Percentiles rank a stretch among this genome's conserved stretches.
phyloP scores from a whole-genome alignment of 345 rosid species.

The Capsella bursapastoris region DNA sequence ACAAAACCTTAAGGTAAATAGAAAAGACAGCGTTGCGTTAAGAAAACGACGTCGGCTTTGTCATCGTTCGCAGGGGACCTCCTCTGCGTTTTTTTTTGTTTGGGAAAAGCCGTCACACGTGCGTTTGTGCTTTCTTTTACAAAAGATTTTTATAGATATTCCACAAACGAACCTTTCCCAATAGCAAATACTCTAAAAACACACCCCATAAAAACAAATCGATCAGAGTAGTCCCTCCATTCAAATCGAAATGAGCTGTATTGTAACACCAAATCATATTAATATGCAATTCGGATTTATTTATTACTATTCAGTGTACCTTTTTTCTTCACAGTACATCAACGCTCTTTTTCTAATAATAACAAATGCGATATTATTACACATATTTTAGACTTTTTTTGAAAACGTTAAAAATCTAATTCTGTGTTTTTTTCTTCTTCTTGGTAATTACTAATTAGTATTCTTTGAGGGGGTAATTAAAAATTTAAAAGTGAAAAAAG shows the following conservation, averaged over 20 bases:
- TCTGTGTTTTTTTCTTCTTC: conserved; percentile 6
- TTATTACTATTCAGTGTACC: conserved; percentile 16
- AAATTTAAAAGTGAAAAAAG: conserved; percentile 3
- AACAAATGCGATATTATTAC: conserved; percentile 10
- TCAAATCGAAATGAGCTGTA: not conserved
- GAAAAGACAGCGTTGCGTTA: conserved; percentile 41
- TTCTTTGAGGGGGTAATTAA: not conserved
- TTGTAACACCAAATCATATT: conserved; percentile 6
- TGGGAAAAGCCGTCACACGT: conserved; percentile 42
- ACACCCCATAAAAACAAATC: not conserved
- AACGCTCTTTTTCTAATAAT: conserved; percentile 10
- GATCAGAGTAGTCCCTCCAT: conserved; percentile 5
- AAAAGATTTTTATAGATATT: conserved; percentile 29
- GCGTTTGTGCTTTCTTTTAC: conserved; percentile 45
- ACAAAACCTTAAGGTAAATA: not conserved
- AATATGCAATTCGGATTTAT: conserved; percentile 18
- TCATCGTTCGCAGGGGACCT: conserved; percentile 40
- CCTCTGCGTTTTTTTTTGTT: conserved; percentile 34
- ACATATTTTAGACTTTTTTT: conserved; percentile 22
- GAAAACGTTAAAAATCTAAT: conserved; percentile 31
- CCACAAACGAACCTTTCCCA: conserved; percentile 22
- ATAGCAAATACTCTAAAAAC: conserved; percentile 3
- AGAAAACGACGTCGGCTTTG: conserved; percentile 42
- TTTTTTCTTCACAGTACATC: conserved; percentile 14
- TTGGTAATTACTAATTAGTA: conserved; percentile 3